Percentiles rank a stretch among this genome's conserved stretches.
Conservation (phyloP, 768 basidiomycete genomes). For the Cyclocybe cylindracea region DNA sequence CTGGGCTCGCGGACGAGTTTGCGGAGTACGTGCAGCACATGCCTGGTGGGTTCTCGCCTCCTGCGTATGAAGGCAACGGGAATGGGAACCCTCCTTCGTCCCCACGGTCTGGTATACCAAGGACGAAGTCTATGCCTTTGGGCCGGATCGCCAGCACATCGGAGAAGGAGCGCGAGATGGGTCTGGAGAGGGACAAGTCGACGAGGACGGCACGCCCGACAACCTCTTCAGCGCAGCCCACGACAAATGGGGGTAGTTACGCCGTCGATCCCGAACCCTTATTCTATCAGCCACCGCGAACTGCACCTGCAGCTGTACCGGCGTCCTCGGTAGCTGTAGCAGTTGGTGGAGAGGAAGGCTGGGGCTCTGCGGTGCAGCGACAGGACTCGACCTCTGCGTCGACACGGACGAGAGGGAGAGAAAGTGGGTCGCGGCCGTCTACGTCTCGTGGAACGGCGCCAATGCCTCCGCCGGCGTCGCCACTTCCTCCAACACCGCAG, state of each 20-base stretch:
- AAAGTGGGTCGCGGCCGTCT: slow-evolving; percentile 7
- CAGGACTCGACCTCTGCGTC: not conserved
- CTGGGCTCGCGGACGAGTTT: slow-evolving; percentile 19
- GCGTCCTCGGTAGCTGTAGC: no score
- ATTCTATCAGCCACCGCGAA: no score
- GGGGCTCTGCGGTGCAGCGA: not conserved
- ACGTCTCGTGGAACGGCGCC: not conserved
- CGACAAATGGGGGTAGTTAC: not conserved
- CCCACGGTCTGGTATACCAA: slow-evolving; percentile 25
- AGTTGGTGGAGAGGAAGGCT: no score
- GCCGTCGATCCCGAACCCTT: no score
- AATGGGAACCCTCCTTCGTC: slow-evolving; percentile 8
- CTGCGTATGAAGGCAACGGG: slow-evolving; percentile 12
- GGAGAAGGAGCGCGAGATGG: slow-evolving; percentile 22
- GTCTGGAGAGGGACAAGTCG: not conserved
- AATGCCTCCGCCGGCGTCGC: no score
- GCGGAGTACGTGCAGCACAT: slow-evolving; percentile 20
- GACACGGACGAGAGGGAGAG: slow-evolving; percentile 2
- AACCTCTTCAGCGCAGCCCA: not conserved
- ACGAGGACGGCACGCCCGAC: slow-evolving; percentile 1
- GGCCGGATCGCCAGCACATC: slow-evolving; percentile 14
- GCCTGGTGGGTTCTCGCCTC: slow-evolving; percentile 8
- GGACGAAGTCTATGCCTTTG: slow-evolving; percentile 56
- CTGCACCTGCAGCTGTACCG: no score
- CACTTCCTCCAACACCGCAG: not conserved